Percentiles rank a stretch among this genome's conserved stretches.
Conservation (phyloP, 2,329 filamentous ascomycete genomes). For the Diaporthe caulivora region DNA sequence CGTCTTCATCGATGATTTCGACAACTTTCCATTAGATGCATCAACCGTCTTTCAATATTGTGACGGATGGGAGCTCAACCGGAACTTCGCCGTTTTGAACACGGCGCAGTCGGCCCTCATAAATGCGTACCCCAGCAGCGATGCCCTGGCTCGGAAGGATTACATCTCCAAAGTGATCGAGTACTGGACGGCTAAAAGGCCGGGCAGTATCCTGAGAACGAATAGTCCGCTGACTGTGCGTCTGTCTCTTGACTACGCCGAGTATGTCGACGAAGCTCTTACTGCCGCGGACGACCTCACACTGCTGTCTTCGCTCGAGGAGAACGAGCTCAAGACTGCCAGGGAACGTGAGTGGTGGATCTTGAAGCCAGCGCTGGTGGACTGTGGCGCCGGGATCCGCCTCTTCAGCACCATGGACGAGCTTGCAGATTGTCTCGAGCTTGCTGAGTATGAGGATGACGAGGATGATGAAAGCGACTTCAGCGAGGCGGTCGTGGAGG, state of each 20-base stretch:
- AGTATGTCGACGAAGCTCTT: constrained; percentile 54
- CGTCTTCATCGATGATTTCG: constrained; percentile 47
- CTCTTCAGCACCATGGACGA: constrained; percentile 54
- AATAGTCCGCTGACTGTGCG: constrained; percentile 50
- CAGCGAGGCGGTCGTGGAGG: constrained; percentile 41
- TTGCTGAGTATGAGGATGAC: constrained; percentile 49
- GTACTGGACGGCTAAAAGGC: constrained; percentile 53
- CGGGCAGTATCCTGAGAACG: constrained; percentile 48
- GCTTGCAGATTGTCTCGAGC: constrained; percentile 51
- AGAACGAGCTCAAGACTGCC: constrained; percentile 47
- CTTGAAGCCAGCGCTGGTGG: constrained; percentile 53
- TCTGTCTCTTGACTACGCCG: constrained; percentile 52
- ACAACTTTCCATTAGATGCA: constrained; percentile 45
- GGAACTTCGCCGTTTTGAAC: constrained; percentile 51
- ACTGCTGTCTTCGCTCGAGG: constrained; percentile 50
- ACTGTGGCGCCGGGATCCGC: constrained; percentile 55
- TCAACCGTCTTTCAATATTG: constrained; percentile 49
- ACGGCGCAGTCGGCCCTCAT: constrained; percentile 47
- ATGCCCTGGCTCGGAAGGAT: constrained; percentile 54
- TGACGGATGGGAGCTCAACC: constrained; percentile 51
- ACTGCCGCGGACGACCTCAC: constrained; percentile 53
- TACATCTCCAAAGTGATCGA: constrained; percentile 51
- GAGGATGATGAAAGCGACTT: constrained; percentile 43
- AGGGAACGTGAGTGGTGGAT: constrained; percentile 55
- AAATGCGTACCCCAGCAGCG: constrained; percentile 55